Evolutionary conservation across 108 stramenopile genomes (phyloP).

Genomic region (Skeletonema grethae): DNA sequence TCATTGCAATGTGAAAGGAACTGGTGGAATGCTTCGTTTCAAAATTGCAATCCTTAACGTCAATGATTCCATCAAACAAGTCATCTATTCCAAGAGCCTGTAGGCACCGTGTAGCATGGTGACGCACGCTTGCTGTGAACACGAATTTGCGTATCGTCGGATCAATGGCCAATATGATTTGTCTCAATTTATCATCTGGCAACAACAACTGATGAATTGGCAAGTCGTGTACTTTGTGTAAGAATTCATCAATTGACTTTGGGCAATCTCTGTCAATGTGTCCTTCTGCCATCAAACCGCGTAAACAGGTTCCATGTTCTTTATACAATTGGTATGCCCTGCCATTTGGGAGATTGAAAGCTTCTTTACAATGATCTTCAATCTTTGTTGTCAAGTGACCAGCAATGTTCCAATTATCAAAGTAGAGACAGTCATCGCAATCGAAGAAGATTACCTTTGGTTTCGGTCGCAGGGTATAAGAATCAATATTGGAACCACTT

Average conservation of each 20-base stretch:
- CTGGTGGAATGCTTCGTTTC: constrained; percentile 63
- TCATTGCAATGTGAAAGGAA: constrained; percentile 67
- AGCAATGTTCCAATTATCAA: constrained; percentile 71
- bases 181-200: constrained; percentile 48
- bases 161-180: constrained; percentile 54
- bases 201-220: constrained; percentile 39
- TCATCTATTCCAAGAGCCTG: constrained; percentile 62
- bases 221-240: constrained; percentile 64
- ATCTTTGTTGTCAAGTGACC: constrained; percentile 57
- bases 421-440: constrained; percentile 79
- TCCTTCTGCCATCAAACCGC: constrained; percentile 65
- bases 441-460: constrained; percentile 57
- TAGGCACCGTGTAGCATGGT: constrained; percentile 66
- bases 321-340: constrained; percentile 69
- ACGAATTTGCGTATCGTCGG: constrained; percentile 67
- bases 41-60: constrained; percentile 58
- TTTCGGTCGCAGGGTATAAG: background rate
- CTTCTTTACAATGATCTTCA: constrained; percentile 58
- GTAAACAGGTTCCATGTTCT: constrained; percentile 65
- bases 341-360: constrained; percentile 42
- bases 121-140: constrained; percentile 64
- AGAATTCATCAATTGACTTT: constrained; percentile 53
- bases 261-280: constrained; percentile 44
- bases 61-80: constrained; percentile 58
- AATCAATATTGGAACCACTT: too few relatives aligned